Conservation (phyloP, 225 moss, liverwort and hornwort genomes). For the Marchantia polymorpha region DNA sequence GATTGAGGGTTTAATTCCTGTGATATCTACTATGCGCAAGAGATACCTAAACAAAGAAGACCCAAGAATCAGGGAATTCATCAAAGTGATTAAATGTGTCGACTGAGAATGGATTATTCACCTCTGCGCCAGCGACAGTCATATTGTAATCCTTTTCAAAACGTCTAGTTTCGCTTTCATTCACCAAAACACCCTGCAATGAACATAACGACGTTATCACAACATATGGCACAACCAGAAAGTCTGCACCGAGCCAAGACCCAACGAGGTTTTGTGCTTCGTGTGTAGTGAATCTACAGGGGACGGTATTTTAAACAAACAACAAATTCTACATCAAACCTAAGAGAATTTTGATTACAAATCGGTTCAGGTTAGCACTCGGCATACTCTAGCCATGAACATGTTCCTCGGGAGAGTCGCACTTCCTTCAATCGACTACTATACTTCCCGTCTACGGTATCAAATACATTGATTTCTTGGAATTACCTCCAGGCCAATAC, state of each 20-base stretch:
- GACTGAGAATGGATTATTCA: neutral
- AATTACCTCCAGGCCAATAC: slow-evolving; percentile 55
- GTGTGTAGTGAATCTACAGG: neutral
- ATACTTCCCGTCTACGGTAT: neutral
- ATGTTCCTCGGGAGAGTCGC: no score
- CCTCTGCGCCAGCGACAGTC: slow-evolving; percentile 43
- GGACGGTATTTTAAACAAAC: neutral
- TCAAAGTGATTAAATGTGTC: neutral
- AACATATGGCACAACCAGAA: neutral
- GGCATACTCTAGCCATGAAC: no score
- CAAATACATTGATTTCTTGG: no score
- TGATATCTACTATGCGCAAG: neutral
- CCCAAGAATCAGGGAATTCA: neutral
- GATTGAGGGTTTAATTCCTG: neutral
- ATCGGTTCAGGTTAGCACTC: no score
- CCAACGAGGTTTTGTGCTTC: neutral
- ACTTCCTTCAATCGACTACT: no score
- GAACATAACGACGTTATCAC: neutral
- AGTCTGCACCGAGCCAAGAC: neutral
- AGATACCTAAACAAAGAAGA: no score
- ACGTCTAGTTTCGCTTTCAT: slow-evolving; percentile 44
- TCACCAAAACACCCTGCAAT: slow-evolving; percentile 34
- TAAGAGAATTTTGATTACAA: no score
- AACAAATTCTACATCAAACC: neutral
- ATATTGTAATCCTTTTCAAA: slow-evolving; percentile 46